phyloP scores from a whole-genome alignment of 139 green algal species.

The Ostreobium quekettii region DNA sequence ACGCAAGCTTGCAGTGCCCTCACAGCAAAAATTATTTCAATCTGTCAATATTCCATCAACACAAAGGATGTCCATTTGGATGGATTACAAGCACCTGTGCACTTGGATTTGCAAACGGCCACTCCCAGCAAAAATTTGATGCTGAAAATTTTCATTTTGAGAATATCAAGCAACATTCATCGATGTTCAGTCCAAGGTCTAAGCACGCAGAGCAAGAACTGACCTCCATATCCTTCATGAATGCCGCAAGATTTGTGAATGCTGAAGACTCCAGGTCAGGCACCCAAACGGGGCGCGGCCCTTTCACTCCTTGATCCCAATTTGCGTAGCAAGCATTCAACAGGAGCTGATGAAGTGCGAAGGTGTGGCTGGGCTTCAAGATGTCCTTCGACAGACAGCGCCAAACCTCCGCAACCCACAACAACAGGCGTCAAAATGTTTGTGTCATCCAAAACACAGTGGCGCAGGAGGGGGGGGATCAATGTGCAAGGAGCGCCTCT shows the following conservation, averaged over 20 bases:
- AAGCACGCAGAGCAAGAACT: not conserved
- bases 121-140: not conserved
- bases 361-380: constrained; percentile 43
- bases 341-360: constrained; percentile 44
- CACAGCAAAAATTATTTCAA: no score
- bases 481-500: no score
- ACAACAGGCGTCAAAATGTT: no score
- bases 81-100: no score
- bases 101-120: not conserved
- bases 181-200: not conserved
- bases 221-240: constrained; percentile 42
- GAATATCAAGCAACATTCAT: not conserved
- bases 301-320: constrained; percentile 39
- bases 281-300: constrained; percentile 52
- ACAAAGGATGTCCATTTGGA: no score
- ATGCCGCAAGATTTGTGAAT: constrained; percentile 46
- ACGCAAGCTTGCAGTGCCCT: no score
- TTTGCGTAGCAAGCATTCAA: constrained; percentile 24
- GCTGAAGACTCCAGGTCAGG: constrained; percentile 23
- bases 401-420: no score
- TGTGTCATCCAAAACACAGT: no score
- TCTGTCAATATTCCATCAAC: no score
- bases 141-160: not conserved
- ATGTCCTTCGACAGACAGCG: constrained; percentile 26
- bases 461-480: no score